phyloP scores from a whole-genome alignment of 768 basidiomycete species.

The Collybiopsis luxurians region DNA sequence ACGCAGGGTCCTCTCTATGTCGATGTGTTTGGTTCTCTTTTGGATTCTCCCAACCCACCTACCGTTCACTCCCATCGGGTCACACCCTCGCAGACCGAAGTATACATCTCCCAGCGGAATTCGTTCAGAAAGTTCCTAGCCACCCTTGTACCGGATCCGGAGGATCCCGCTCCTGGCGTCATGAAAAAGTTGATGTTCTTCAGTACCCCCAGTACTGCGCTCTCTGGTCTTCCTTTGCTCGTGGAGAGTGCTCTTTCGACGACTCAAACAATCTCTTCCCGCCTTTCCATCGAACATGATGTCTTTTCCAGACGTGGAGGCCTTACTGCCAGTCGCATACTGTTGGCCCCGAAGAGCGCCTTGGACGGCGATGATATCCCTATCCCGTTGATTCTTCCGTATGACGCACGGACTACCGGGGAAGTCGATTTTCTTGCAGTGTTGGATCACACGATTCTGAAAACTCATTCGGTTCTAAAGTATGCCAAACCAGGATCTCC shows the following conservation, averaged over 20 bases:
- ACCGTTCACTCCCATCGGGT: conserved; percentile 55
- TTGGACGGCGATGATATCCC: conserved; percentile 40
- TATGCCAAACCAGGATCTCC: conserved; percentile 65
- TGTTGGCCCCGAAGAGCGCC: conserved; percentile 52
- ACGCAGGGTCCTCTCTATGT: conserved; percentile 65
- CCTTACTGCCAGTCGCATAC: conserved; percentile 62
- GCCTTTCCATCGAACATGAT: conserved; percentile 70
- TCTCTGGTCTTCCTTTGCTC: conserved; percentile 53
- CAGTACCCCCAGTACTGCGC: conserved; percentile 52
- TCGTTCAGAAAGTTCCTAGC: conserved; percentile 33
- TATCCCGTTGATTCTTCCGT: conserved; percentile 53
- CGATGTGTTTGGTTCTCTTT: conserved; percentile 66
- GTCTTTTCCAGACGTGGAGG: conserved; percentile 73
- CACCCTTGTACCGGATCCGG: conserved; percentile 23
- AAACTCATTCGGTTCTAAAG: conserved; percentile 69
- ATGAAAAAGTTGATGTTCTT: conserved; percentile 66
- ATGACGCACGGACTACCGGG: conserved; percentile 44
- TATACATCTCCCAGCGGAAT: conserved; percentile 43
- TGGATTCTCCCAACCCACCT: conserved; percentile 34
- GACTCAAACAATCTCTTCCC: conserved; percentile 49
- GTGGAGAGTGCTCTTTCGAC: conserved; percentile 59
- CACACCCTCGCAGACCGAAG: conserved; percentile 52
- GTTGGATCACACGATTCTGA: conserved; percentile 74
- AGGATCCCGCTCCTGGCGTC: conserved; percentile 36
- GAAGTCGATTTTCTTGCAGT: conserved; percentile 71